Base-by-base conservation (phyloP, 192 early-diverging fungal species). In the Linnemannia zychae region DNA sequence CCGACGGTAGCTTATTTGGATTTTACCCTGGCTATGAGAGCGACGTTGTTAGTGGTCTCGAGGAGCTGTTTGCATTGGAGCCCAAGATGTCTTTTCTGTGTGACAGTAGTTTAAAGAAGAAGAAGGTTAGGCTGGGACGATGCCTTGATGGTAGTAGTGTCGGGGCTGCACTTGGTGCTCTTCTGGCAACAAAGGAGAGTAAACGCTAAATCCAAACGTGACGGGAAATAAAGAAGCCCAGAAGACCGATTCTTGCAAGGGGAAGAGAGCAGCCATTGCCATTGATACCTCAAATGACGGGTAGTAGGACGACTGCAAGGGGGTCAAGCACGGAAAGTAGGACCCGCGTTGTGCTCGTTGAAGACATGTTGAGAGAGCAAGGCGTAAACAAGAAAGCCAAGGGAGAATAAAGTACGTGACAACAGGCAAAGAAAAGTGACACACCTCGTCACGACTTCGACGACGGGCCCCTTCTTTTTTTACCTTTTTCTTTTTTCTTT, bases 1-100 rank as follows among this genome's bases (percentile, higher is more conserved):
- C 93, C 36, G 92, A 94, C 75, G 94, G 94, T 0, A 93, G 92
- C 47, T 87, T 95, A 65, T 93, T 90, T 67, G 92, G 92, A 75
- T 92, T 91, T 77, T 94, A 91, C 69, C 92, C 92, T 36, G 75
- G 80, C 49, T 95, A 93, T 81, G 92, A 93, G 50, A 84, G 91
- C 57, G 92, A 95, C 71, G 93, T 97, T 91, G 75, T 92, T 16
- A 91, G 94, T 50, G 94, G 96, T 52, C 86, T 96, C 11, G 81
- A 89, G 66, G 95, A 95, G 70, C 84, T 97, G 74, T 83, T 97
- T 63, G 92, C 93, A 0, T 71, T 80, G 3, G 74, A 86, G 57
- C 15, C 57, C 9, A 24, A 31, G 57, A 63, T 63, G 57, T 63
- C 57, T 13, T 63, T 63, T 63, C 15, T 90, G 73, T 86, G 57